phyloP scores from a whole-genome alignment of 148 eudicot species.

The Rheum nobile region DNA sequence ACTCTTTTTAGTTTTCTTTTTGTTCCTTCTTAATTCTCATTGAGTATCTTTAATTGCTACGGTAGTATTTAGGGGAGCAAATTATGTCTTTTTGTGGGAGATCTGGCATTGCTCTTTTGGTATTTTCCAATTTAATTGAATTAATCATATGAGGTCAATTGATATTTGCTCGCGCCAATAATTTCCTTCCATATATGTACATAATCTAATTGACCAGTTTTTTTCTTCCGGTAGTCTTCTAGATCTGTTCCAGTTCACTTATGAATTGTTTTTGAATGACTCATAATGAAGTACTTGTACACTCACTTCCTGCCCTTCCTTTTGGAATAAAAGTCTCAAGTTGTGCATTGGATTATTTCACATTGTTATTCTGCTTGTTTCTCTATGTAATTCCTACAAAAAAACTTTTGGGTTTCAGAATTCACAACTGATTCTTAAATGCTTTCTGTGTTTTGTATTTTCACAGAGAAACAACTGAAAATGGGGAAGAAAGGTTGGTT shows the following conservation, averaged over 20 bases:
- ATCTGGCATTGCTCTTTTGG: not conserved
- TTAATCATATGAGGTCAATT: not conserved
- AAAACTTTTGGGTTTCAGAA: not conserved
- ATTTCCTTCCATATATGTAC: not conserved
- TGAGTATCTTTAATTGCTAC: not conserved
- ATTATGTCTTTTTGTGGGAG: not conserved
- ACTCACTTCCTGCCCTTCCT: not conserved
- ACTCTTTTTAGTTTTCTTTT: not conserved
- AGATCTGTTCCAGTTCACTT: not conserved
- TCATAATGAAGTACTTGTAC: not conserved
- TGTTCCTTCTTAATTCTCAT: not conserved
- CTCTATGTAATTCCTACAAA: not conserved
- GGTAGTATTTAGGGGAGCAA: not conserved
- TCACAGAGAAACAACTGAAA: slow-evolving; percentile 32
- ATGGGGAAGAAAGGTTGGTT: slow-evolving; percentile 83
- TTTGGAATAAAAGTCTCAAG: not conserved
- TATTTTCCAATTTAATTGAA: not conserved
- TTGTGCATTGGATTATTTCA: not conserved
- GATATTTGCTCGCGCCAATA: not conserved
- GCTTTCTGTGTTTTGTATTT: not conserved
- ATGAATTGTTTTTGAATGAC: not conserved
- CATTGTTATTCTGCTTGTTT: not conserved
- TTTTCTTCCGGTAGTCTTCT: not conserved
- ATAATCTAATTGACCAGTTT: not conserved
- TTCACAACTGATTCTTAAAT: not conserved